These are phyloP conservation scores for Cercospora sp. DNA, from an alignment of 2,329 filamentous ascomycete genomes.

Conservation along the genomic window DNA sequence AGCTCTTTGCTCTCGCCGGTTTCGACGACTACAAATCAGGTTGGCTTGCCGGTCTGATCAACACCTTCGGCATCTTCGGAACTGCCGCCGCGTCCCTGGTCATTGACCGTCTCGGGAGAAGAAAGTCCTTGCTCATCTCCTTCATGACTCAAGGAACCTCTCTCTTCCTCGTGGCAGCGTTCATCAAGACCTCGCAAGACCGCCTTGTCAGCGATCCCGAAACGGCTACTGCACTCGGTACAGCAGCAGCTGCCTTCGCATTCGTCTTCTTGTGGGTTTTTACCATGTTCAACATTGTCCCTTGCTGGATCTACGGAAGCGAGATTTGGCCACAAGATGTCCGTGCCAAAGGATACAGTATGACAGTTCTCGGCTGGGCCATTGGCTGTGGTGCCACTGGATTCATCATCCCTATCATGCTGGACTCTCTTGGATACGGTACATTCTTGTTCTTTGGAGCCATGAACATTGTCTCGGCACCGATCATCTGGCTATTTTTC, in stretches of 20 bases:
- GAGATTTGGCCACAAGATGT: constrained; percentile 60
- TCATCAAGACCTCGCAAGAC: constrained; percentile 36
- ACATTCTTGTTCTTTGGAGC: constrained; percentile 56
- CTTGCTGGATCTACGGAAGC: constrained; percentile 54
- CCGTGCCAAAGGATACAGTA: constrained; percentile 60
- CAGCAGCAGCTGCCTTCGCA: constrained; percentile 32
- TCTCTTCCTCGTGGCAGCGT: constrained; percentile 38
- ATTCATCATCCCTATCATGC: constrained; percentile 54
- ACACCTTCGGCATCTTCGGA: constrained; percentile 33
- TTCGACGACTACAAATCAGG: constrained; percentile 32
- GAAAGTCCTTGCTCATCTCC: neutral
- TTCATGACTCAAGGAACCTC: constrained; percentile 33
- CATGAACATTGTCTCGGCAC: constrained; percentile 55
- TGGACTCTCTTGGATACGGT: constrained; percentile 42
- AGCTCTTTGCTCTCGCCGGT: constrained; percentile 34
- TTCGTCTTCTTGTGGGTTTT: constrained; percentile 45
- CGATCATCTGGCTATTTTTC: constrained; percentile 22
- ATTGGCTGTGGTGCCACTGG: constrained; percentile 58
- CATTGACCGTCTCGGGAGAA: constrained; percentile 40
- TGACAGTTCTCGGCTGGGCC: constrained; percentile 61
- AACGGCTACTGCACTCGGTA: constrained; percentile 32
- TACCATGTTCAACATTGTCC: constrained; percentile 52
- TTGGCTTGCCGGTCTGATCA: constrained; percentile 33
- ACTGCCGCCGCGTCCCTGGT: constrained; percentile 38
- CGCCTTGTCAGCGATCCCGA: constrained; percentile 2